phyloP scores from a whole-genome alignment of 306 rosid genomes.

The Prinsepia uniflora region DNA sequence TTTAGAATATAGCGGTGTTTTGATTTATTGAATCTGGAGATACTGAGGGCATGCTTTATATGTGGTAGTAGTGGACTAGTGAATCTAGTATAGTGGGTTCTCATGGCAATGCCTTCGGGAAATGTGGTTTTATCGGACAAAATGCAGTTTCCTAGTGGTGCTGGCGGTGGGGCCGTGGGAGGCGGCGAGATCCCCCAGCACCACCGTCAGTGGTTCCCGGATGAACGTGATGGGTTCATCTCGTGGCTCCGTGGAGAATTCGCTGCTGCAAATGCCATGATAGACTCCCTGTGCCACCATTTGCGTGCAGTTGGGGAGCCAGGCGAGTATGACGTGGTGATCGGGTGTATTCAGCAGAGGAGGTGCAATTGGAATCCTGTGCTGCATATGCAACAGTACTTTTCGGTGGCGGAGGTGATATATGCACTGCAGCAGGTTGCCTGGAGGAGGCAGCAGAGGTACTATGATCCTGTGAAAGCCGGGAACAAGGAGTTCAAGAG shows the following conservation, averaged over 20 bases:
- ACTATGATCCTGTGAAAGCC: conserved; percentile 49
- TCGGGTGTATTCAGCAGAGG: conserved; percentile 70
- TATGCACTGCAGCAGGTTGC: conserved; percentile 70
- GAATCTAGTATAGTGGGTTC: conserved; percentile 32
- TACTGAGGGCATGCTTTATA: conserved; percentile 50
- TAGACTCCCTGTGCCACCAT: conserved; percentile 83
- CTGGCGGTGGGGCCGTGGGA: conserved; percentile 27
- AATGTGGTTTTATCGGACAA: conserved; percentile 71
- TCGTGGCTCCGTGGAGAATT: conserved; percentile 94
- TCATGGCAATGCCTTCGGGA: conserved; percentile 96
- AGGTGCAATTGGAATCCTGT: conserved; percentile 86
- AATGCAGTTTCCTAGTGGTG: conserved; percentile 61
- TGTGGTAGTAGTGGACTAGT: conserved; percentile 44
- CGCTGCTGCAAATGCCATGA: conserved; percentile 93
- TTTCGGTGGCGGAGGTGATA: conserved; percentile 74
- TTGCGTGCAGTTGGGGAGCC: conserved; percentile 66
- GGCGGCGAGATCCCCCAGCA: conserved; percentile 62
- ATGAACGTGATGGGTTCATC: conserved; percentile 92
- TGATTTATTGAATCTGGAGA: conserved; percentile 37
- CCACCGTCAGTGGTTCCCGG: conserved; percentile 73
- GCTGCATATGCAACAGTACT: conserved; percentile 95
- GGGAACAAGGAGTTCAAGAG: conserved; percentile 61
- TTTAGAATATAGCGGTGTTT: conserved; percentile 7
- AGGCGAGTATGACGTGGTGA: conserved; percentile 71
- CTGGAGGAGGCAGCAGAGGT: conserved; percentile 77